Conservation (phyloP, 1,284 basidiomycete species). For the Apiotrichum akiyoshidainum region DNA sequence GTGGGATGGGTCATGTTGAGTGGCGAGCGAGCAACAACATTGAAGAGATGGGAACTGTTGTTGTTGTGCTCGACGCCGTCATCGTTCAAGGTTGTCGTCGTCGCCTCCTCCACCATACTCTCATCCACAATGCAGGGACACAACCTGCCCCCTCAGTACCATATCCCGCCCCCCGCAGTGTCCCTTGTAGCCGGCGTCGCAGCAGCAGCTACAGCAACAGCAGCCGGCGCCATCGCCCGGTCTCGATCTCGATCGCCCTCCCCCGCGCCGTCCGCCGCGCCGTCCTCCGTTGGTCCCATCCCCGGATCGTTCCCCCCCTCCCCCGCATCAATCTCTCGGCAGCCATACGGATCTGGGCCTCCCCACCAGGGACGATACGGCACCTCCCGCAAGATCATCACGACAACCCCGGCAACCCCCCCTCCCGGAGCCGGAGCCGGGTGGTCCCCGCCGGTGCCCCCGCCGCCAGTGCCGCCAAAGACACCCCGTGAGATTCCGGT, state of each 20-base stretch:
- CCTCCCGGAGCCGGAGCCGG: too few relatives aligned
- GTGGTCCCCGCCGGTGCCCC: background rate
- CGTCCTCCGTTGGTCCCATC: background rate
- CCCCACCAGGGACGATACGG: too few relatives aligned
- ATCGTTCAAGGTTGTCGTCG: too few relatives aligned
- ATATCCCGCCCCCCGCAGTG: too few relatives aligned
- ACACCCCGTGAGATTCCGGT: background rate
- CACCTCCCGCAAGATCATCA: background rate
- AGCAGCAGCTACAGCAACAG: background rate
- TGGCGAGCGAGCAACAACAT: too few relatives aligned
- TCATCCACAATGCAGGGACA: too few relatives aligned
- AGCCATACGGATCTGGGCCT: background rate
- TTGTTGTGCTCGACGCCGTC: too few relatives aligned
- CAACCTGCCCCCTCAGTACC: too few relatives aligned
- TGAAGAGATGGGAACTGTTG: too few relatives aligned
- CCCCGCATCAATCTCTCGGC: background rate
- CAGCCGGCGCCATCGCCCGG: background rate
- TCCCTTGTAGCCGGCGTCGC: background rate
- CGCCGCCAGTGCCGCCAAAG: conserved; percentile 6
- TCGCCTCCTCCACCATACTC: too few relatives aligned
- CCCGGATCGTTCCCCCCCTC: background rate
- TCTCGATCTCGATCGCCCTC: background rate
- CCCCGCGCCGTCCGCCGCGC: background rate
- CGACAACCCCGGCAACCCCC: background rate
- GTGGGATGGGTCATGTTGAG: too few relatives aligned